Conservation (phyloP, 306 rosid genomes). For the Lathyrus aphaca region DNA sequence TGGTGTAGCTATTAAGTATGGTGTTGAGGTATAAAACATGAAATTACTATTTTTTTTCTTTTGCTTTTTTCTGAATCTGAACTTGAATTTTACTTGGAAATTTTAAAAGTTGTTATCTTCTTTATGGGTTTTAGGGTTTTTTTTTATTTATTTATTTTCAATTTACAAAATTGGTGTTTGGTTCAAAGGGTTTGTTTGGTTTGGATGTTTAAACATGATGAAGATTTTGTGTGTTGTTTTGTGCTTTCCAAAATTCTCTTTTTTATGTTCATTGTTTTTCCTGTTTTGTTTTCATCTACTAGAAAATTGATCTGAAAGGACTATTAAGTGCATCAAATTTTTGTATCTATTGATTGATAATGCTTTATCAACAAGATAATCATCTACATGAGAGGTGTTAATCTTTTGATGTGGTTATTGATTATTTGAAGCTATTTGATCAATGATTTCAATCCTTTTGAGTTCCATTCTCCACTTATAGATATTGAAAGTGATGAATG, state of each 20-base stretch:
- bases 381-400: slow-evolving; percentile 7
- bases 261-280: background rate
- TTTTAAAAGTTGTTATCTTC: slow-evolving; percentile 32
- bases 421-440: slow-evolving; percentile 29
- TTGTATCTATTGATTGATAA: slow-evolving; percentile 16
- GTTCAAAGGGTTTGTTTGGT: slow-evolving; percentile 33
- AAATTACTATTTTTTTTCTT: background rate
- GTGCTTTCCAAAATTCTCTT: background rate
- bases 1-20: slow-evolving; percentile 90
- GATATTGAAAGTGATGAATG: slow-evolving; percentile 17
- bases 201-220: slow-evolving; percentile 7
- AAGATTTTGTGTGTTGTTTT: slow-evolving; percentile 22
- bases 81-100: slow-evolving; percentile 10
- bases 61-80: background rate
- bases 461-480: slow-evolving; percentile 15
- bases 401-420: slow-evolving; percentile 20
- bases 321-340: background rate
- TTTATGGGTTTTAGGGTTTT: background rate
- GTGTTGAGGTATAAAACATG: slow-evolving; percentile 69
- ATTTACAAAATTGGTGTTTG: slow-evolving; percentile 21
- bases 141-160: too few species aligned
- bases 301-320: slow-evolving; percentile 31
- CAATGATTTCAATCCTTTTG: slow-evolving; percentile 12
- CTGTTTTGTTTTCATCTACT: background rate
- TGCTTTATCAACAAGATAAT: slow-evolving; percentile 1